Evolutionary conservation across 331 rosid genomes (phyloP).

Genomic region (Malus hybrid): DNA sequence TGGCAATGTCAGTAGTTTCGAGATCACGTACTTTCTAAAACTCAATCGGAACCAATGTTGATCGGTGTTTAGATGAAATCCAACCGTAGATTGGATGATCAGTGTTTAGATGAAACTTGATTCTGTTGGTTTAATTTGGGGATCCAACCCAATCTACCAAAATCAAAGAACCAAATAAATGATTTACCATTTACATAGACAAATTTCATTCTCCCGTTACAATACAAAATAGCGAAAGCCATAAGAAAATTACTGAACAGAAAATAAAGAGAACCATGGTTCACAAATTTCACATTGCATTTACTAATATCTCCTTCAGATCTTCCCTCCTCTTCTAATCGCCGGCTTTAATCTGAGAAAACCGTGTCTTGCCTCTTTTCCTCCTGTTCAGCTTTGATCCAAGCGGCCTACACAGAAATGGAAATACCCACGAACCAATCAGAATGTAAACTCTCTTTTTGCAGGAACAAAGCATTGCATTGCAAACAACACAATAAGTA

Average conservation of each 20-base stretch:
- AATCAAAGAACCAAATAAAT: neutral
- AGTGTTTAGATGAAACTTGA: neutral
- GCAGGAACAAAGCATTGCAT: neutral
- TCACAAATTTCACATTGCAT: neutral
- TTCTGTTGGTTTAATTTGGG: too few relatives aligned
- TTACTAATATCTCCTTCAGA: neutral
- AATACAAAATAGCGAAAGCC: neutral
- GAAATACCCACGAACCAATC: neutral
- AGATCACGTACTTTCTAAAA: too few relatives aligned
- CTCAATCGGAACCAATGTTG: too few relatives aligned
- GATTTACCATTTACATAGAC: neutral
- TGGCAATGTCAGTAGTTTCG: too few relatives aligned
- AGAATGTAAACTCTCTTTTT: neutral
- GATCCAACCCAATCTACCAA: neutral
- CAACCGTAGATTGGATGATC: neutral
- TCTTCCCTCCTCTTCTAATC: neutral
- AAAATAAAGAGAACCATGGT: neutral
- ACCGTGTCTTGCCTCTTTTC: constrained; percentile 42
- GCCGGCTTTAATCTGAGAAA: neutral
- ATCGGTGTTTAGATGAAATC: too few relatives aligned
- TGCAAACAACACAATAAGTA: neutral
- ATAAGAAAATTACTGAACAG: neutral
- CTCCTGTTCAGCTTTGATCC: constrained; percentile 87
- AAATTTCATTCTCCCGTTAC: neutral
- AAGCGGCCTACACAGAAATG: constrained; percentile 53